Base-by-base conservation (phyloP, 2,329 filamentous ascomycete species). In the Penicillium sclerotiorum region DNA sequence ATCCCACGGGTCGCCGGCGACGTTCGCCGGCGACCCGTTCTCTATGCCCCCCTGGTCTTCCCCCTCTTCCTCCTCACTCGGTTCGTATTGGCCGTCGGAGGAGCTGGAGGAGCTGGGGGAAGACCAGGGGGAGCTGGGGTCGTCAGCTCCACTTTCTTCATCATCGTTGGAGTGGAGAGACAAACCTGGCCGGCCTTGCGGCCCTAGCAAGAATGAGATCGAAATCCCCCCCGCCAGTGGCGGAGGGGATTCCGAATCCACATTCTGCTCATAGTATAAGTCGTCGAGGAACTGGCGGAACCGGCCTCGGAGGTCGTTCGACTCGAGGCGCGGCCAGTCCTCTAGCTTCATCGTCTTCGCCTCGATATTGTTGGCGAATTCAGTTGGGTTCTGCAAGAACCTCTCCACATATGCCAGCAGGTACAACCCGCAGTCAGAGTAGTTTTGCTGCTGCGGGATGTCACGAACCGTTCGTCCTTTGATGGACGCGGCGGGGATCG, bases 361-460 rank as follows among this genome's bases (percentile, higher is more conserved):
- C 21, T 77, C 79, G 5, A 96, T 74, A 15, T 95, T 73, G 52
- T 82, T 85, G 17, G 73, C 73, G 57, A 95, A 94, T 0, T 66
- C 69, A 55, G 89, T 83, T 0, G 93, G 93, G 51, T 90, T 74
- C 45, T 83, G 78, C 13, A 95, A 79, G 56, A 99, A 96, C 56
- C 88, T 85, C 57, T 90, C 82, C 45, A 95, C 78, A 63, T 97
- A 99, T 2, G 86, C 88, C 4, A 96, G 75, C 3, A 97, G 75
- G 60, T 88, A 99, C 0, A 96, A 75, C 8, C 94, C 94, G 63
- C 94, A 99, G 66, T 99, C 94, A 53, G 83, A 92, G 59, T 81
- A 88, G 64, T 99, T 97, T 41, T 83, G 73, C 68, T 99, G 94
- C 53, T 81, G 74, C 0, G 94, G 93, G 12, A 96, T 86, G 7